These are phyloP conservation scores for Biscogniauxia marginata DNA, from an alignment of 2,329 filamentous ascomycete species.

Conservation along the genomic window DNA sequence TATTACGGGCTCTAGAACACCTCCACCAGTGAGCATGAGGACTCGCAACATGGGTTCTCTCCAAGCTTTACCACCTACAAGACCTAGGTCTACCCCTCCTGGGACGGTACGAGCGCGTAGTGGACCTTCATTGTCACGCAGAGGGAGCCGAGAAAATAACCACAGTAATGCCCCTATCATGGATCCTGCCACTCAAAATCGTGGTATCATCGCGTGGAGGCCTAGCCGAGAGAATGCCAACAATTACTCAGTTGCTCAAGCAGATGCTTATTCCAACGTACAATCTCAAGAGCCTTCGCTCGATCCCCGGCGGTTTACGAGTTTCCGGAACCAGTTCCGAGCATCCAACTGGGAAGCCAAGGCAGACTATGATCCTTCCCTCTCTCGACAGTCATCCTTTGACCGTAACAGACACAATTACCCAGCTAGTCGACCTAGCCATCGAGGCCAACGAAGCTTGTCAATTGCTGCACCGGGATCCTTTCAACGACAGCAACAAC, in stretches of 20 bases:
- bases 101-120: slow-evolving; percentile 12
- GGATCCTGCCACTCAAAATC: neutral
- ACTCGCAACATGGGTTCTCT: slow-evolving; percentile 37
- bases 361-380: slow-evolving; percentile 26
- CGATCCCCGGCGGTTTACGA: slow-evolving; percentile 26
- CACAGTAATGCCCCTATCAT: slow-evolving; percentile 13
- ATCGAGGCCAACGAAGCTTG: slow-evolving; percentile 21
- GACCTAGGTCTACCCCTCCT: slow-evolving; percentile 37
- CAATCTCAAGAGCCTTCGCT: slow-evolving; percentile 23
- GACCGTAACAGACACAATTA: slow-evolving; percentile 34
- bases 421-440: slow-evolving; percentile 28
- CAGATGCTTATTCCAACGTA: slow-evolving; percentile 12
- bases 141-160: slow-evolving; percentile 30
- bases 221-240: slow-evolving; percentile 21
- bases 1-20: slow-evolving; percentile 33
- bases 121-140: slow-evolving; percentile 24
- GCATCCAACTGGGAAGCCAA: slow-evolving; percentile 30
- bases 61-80: slow-evolving; percentile 35
- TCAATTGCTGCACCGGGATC: slow-evolving; percentile 14
- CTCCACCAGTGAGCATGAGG: slow-evolving; percentile 44
- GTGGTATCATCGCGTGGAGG: slow-evolving; percentile 6
- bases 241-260: slow-evolving; percentile 16
- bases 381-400: slow-evolving; percentile 26
- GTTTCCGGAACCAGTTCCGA: slow-evolving; percentile 14
- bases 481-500: slow-evolving; percentile 10